Conservation (phyloP, 345 rosid species). For the Hibiscus tridactylites region DNA sequence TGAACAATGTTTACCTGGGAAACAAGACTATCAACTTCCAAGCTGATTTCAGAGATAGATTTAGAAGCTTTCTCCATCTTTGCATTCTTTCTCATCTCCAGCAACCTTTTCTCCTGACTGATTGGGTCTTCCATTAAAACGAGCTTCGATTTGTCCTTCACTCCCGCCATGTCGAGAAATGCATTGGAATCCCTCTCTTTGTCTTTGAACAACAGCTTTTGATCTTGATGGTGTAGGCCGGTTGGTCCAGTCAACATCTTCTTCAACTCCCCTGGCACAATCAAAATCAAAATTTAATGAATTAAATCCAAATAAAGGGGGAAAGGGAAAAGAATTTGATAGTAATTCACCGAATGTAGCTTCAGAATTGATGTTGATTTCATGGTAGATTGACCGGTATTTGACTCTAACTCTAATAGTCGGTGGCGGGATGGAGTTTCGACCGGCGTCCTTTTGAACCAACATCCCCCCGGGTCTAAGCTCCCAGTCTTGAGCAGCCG, state of each 20-base stretch:
- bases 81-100: constrained; percentile 79
- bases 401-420: constrained; percentile 84
- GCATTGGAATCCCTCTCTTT: constrained; percentile 90
- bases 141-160: constrained; percentile 84
- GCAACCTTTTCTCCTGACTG: constrained; percentile 78
- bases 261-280: constrained; percentile 80
- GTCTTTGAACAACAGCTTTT: constrained; percentile 78
- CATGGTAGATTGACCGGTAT: constrained; percentile 71
- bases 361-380: constrained; percentile 66
- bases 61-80: constrained; percentile 86
- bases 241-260: constrained; percentile 82
- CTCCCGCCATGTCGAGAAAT: constrained; percentile 84
- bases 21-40: constrained; percentile 79
- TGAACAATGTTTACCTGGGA: constrained; percentile 42
- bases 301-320: neutral
- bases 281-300: neutral
- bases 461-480: constrained; percentile 96
- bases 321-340: neutral
- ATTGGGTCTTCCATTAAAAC: constrained; percentile 80
- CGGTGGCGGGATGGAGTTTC: constrained; percentile 57
- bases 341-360: constrained; percentile 71
- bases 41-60: constrained; percentile 78
- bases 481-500: constrained; percentile 76
- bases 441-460: constrained; percentile 84
- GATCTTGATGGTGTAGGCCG: constrained; percentile 86